Conservation (phyloP, 2,329 filamentous ascomycete species). For the Pyrenophora teres region DNA sequence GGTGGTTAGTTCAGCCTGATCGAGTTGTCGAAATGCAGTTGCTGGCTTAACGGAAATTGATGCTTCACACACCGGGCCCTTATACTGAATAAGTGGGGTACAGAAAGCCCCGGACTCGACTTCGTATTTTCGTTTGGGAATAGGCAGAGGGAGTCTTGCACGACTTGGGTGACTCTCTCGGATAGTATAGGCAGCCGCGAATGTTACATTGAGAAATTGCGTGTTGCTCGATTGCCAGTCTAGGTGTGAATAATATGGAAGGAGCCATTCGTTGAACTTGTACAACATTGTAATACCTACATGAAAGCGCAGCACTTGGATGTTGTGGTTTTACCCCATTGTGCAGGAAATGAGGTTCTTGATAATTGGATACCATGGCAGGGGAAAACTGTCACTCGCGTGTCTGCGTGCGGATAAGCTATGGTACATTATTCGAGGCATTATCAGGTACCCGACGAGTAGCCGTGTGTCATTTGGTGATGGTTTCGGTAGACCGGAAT, state of each 20-base stretch:
- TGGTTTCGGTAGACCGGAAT: neutral
- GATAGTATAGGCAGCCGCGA: no score
- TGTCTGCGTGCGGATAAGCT: neutral
- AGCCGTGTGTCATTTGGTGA: neutral
- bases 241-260: no score
- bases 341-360: neutral
- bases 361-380: neutral
- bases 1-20: neutral
- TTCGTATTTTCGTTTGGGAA: no score
- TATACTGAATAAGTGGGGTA: neutral
- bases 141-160: no score
- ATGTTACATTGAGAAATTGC: no score
- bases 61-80: neutral
- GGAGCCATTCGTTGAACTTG: no score
- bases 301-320: no score
- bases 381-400: conserved; percentile 15
- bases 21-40: neutral
- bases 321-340: neutral
- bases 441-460: neutral
- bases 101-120: neutral
- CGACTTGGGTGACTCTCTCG: no score
- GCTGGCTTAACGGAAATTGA: neutral
- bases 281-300: no score
- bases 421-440: no score
- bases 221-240: no score